Base-by-base conservation (phyloP, 208 protist species). In the Leishmania turanica region DNA sequence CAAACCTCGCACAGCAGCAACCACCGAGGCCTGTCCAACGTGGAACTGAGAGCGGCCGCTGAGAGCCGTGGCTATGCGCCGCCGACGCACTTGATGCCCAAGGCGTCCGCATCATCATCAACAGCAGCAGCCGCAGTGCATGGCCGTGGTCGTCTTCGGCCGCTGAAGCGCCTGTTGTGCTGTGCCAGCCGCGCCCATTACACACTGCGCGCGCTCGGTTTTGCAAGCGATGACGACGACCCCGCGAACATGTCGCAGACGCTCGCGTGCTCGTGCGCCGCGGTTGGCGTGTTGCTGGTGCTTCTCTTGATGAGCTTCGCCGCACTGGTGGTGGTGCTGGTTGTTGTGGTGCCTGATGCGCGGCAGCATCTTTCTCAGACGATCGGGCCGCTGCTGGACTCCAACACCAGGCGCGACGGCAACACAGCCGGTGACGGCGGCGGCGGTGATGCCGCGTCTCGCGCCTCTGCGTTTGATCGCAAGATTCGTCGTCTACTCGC, bases 261-360 rank as follows among this genome's bases (percentile, higher is more conserved):
- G 27, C 82, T 81, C 21, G 77, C 62, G 15, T 85, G 82, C 54
- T 72, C 77, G n/a, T 81, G 82, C 47, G 65, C 77, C 0, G 40
- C 82, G 0, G 31, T 81, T 1, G 82, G 72, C 2, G 77, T 21
- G 21, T 54, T 85, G 53, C 64, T 78, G 31, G 49, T 81, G 40
- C 72, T 85, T 40, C 82, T 85, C 0, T n/a, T 85, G 9, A 11
- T 69, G 11, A 78, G 9, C 3, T 65, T 81, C 0, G 72, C 47
- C 0, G 27, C 79, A 15, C 54, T 85, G 9, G 71, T 81, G n/a
- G 47, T 78, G 8, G 53, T 75, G n/a, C 71, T 81, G 56, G 75
- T 85, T 7, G 77, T 81, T n/a, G 2, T 81, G 15, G 7, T 85
- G 3, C 77, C 71, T 3, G 70, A 73, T 21, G 53, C 49, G 34